Evolutionary conservation across 139 green algal species (phyloP).

Genomic region (Ulvella scutata): DNA sequence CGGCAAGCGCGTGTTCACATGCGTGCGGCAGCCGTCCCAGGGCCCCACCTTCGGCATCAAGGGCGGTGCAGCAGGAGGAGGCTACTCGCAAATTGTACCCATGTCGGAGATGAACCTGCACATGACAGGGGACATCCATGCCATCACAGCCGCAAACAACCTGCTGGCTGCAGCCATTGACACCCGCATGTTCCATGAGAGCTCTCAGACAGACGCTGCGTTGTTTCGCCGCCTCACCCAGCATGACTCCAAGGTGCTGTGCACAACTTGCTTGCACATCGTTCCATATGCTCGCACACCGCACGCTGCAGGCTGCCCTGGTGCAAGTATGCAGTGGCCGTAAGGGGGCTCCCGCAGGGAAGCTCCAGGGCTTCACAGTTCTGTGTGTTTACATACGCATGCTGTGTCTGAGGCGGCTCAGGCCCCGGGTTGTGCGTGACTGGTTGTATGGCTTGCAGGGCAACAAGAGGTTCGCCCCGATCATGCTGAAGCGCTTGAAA

Average conservation of each 20-base stretch:
- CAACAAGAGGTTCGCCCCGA: slow-evolving; percentile 61
- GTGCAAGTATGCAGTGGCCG: too few relatives aligned
- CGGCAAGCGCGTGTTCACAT: slow-evolving; percentile 66
- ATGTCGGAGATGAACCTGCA: slow-evolving; percentile 86
- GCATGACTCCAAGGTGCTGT: neutral
- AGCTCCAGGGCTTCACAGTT: too few relatives aligned
- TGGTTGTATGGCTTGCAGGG: slow-evolving; percentile 19
- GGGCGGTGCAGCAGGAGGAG: slow-evolving; percentile 88
- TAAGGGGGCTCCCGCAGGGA: too few relatives aligned
- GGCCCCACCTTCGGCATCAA: slow-evolving; percentile 98
- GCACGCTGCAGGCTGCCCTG: too few relatives aligned
- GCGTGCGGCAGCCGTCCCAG: slow-evolving; percentile 88
- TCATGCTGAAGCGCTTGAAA: slow-evolving; percentile 73
- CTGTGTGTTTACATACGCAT: too few relatives aligned
- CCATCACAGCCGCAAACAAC: slow-evolving; percentile 95
- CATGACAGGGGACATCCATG: slow-evolving; percentile 93
- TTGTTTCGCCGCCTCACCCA: slow-evolving; percentile 69
- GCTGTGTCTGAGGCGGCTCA: too few relatives aligned
- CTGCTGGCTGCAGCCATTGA: slow-evolving; percentile 92
- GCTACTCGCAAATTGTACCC: slow-evolving; percentile 82
- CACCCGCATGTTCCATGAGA: slow-evolving; percentile 92
- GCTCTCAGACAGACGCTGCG: slow-evolving; percentile 57
- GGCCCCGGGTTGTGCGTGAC: too few relatives aligned
- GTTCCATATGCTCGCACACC: too few relatives aligned
- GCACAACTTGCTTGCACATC: too few relatives aligned